phyloP scores from a whole-genome alignment of 2,329 filamentous ascomycete species.

The Penicillium digitatum region DNA sequence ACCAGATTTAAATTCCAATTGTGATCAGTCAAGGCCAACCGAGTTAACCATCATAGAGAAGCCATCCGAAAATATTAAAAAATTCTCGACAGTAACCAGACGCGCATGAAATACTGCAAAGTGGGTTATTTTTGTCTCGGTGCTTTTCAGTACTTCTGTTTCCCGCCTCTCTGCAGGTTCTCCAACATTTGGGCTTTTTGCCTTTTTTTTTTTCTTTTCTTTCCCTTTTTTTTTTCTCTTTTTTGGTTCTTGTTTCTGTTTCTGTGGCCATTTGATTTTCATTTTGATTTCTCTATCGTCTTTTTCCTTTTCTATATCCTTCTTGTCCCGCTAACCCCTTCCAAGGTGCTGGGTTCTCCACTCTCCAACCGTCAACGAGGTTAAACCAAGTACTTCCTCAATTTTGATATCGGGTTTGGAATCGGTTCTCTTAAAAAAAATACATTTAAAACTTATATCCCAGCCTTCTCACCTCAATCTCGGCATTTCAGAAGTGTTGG shows the following conservation, averaged over 20 bases:
- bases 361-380: conserved; percentile 11
- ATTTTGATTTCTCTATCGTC: background rate
- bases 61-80: too few relatives aligned
- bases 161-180: conserved; percentile 20
- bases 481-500: background rate
- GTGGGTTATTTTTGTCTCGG: conserved; percentile 25
- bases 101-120: conserved; percentile 25
- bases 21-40: background rate
- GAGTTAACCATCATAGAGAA: background rate
- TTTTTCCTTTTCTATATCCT: background rate
- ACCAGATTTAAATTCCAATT: conserved; percentile 2
- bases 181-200: conserved; percentile 6
- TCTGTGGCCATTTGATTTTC: background rate
- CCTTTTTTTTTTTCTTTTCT: background rate
- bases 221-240: background rate
- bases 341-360: conserved; percentile 12
- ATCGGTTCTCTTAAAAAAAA: conserved; percentile 1
- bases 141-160: conserved; percentile 7
- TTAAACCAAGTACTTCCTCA: background rate
- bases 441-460: background rate
- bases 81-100: too few relatives aligned
- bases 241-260: background rate
- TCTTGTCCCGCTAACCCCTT: background rate
- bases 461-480: background rate
- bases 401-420: background rate